phyloP scores from a whole-genome alignment of 768 basidiomycete species.

The Leccinum sublutescens region DNA sequence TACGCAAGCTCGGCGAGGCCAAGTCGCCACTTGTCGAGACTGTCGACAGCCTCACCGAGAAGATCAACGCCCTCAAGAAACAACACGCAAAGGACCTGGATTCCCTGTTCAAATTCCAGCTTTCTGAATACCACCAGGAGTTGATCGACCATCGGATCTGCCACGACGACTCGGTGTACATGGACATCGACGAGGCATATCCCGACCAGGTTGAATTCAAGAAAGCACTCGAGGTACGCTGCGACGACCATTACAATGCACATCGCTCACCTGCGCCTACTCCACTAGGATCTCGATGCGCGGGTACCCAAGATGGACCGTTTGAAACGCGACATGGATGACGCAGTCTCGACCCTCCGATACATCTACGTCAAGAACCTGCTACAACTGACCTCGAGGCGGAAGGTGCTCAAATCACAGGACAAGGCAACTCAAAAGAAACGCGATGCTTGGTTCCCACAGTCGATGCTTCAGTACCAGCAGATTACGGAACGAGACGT shows the following conservation, averaged over 20 bases:
- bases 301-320: constrained; percentile 17
- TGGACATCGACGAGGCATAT: constrained; percentile 27
- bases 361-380: constrained; percentile 32
- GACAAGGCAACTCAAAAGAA: constrained; percentile 24
- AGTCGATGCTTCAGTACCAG: constrained; percentile 27
- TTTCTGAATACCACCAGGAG: constrained; percentile 32
- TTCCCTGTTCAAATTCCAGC: constrained; percentile 31
- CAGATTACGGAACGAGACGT: constrained; percentile 38
- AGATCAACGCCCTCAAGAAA: constrained; percentile 30
- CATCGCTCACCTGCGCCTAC: neutral
- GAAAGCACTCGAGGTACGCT: constrained; percentile 21
- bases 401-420: constrained; percentile 7
- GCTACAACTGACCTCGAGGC: constrained; percentile 14
- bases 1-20: constrained; percentile 23
- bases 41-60: constrained; percentile 23
- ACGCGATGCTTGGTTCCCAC: constrained; percentile 37
- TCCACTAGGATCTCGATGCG: constrained; percentile 20
- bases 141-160: constrained; percentile 28
- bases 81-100: constrained; percentile 33
- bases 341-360: constrained; percentile 29
- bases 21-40: constrained; percentile 22
- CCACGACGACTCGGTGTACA: constrained; percentile 28
- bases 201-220: constrained; percentile 27
- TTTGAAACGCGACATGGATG: constrained; percentile 27
- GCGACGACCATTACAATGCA: neutral